Evolutionary conservation across 352 stramenopile species (phyloP).

Genomic region (Globisporangium emineosum): DNA sequence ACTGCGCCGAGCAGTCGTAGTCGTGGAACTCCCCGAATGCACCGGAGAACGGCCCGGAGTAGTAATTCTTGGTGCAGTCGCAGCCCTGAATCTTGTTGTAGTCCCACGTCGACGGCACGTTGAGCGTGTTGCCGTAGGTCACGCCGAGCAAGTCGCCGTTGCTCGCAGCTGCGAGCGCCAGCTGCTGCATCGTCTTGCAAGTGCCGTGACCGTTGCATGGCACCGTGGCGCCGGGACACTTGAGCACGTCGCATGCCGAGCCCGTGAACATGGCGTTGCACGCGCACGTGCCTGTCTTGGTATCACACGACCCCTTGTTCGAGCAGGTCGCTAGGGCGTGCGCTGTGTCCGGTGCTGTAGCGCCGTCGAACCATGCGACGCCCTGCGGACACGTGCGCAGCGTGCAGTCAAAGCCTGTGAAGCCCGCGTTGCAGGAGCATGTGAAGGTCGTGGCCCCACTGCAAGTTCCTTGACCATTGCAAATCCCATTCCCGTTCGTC

Average conservation of each 20-base stretch:
- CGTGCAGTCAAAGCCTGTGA: conserved; percentile 52
- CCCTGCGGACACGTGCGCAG: conserved; percentile 48
- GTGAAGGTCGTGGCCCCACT: conserved; percentile 33
- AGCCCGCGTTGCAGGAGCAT: conserved; percentile 68
- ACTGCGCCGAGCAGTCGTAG: conserved; percentile 73
- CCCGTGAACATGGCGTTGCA: conserved; percentile 78
- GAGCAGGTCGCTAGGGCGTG: conserved; percentile 52
- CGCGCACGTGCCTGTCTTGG: conserved; percentile 44
- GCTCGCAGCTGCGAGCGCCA: conserved; percentile 34
- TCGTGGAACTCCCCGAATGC: conserved; percentile 48
- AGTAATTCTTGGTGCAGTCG: conserved; percentile 54
- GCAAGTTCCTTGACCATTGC: conserved; percentile 51
- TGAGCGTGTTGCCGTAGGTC: conserved; percentile 66
- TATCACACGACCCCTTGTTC: conserved; percentile 55
- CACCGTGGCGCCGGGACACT: conserved; percentile 31
- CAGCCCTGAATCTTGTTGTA: conserved; percentile 84
- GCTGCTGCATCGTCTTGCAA: conserved; percentile 74
- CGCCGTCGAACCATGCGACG: conserved; percentile 64
- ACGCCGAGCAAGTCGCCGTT: conserved; percentile 46
- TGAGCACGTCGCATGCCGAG: conserved; percentile 65
- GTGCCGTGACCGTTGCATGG: conserved; percentile 68
- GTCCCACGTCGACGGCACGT: conserved; percentile 75
- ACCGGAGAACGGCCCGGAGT: conserved; percentile 63
- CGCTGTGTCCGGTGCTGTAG: conserved; percentile 43
- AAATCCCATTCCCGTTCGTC: conserved; percentile 28